A percentile compares a stretch with the other conserved stretches of the same genome.
These are phyloP conservation scores for Forsythia suspensa DNA, from an alignment of 257 asterid species.

Conservation along the genomic window DNA sequence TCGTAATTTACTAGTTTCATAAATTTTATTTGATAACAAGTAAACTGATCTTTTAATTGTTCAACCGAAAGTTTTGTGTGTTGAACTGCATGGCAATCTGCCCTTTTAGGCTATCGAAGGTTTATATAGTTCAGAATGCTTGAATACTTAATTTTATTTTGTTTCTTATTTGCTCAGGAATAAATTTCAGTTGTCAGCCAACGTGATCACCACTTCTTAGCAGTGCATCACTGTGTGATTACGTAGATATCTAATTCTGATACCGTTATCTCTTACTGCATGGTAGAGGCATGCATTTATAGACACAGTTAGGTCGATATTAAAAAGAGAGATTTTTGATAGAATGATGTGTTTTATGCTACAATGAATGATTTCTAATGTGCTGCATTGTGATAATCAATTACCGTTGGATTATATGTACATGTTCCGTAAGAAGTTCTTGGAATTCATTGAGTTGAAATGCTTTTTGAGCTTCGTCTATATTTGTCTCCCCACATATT, in stretches of 20 bases:
- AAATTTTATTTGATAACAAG: too few species aligned
- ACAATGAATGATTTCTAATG: too few species aligned
- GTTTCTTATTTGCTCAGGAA: not conserved
- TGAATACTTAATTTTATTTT: not conserved
- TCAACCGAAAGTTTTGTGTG: too few species aligned
- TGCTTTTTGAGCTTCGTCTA: not conserved
- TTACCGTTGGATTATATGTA: too few species aligned
- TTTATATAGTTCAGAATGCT: not conserved
- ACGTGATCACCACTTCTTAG: not conserved
- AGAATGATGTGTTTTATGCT: too few species aligned
- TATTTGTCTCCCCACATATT: not conserved
- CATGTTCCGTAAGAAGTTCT: not conserved
- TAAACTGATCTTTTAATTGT: not conserved
- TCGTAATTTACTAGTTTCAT: not conserved
- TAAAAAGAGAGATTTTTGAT: too few species aligned
- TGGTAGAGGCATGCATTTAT: too few species aligned
- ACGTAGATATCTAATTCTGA: not conserved
- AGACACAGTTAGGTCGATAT: too few species aligned
- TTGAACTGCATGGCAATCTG: not conserved
- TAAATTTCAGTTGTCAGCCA: too few species aligned
- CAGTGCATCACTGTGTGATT: not conserved
- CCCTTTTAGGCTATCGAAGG: not conserved
- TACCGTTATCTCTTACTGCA: not conserved
- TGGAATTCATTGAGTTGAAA: too few species aligned
- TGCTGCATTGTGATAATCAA: not conserved